Conservation (phyloP, 805 yeast species). For the Yarrowia yakushimensis region DNA sequence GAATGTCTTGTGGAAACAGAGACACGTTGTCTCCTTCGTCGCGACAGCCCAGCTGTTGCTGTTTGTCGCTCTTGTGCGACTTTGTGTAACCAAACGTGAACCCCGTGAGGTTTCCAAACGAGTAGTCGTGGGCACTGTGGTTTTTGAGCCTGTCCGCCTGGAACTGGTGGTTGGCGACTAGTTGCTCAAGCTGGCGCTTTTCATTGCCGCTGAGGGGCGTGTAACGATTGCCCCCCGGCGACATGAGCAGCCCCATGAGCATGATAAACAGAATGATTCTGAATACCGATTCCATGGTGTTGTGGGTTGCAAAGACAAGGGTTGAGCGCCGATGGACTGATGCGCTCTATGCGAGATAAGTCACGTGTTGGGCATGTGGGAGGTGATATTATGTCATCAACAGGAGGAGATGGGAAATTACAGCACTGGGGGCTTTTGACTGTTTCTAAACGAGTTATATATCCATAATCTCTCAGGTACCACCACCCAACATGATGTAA, state of each 20-base stretch:
- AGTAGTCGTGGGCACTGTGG: background rate
- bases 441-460: background rate
- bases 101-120: slow-evolving; percentile 18
- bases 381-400: no score
- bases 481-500: background rate
- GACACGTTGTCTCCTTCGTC: slow-evolving; percentile 4
- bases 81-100: slow-evolving; percentile 20
- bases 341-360: slow-evolving; percentile 23
- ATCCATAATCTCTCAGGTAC: background rate
- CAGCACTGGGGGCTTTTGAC: no score
- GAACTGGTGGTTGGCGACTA: background rate
- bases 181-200: slow-evolving; percentile 17
- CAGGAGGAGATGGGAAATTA: background rate
- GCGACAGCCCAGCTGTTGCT: slow-evolving; percentile 1
- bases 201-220: slow-evolving; percentile 18
- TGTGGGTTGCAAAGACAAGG: background rate
- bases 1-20: background rate
- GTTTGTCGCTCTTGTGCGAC: background rate
- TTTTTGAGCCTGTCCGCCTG: slow-evolving; percentile 19
- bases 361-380: background rate
- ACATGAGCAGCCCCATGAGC: slow-evolving; percentile 25
- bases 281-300: slow-evolving; percentile 23
- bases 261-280: slow-evolving; percentile 24
- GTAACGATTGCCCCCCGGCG: slow-evolving; percentile 22
- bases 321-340: slow-evolving; percentile 1